Conservation (phyloP, 108 stramenopile genomes). For the Phaeodactylum tricornutum region DNA sequence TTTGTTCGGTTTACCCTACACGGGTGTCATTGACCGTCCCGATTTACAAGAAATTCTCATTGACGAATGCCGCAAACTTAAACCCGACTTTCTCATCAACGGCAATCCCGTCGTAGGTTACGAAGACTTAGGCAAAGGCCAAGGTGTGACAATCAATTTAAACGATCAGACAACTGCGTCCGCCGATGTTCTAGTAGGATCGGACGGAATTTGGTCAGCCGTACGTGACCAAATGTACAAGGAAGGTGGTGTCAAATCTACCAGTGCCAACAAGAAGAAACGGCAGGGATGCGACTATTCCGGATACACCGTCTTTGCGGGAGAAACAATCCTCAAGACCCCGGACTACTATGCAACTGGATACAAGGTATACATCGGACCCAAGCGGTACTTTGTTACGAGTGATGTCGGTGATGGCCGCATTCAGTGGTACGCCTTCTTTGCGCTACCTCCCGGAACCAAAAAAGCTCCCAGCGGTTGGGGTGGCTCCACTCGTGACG, state of each 20-base stretch:
- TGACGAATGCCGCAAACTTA: slow-evolving; percentile 82
- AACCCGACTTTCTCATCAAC: slow-evolving; percentile 74
- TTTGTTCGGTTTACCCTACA: slow-evolving; percentile 66
- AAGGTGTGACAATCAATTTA: slow-evolving; percentile 78
- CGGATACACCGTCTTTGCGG: slow-evolving; percentile 97
- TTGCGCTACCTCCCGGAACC: slow-evolving; percentile 92
- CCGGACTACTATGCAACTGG: slow-evolving; percentile 91
- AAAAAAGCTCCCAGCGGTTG: slow-evolving; percentile 83
- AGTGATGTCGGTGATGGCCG: slow-evolving; percentile 92
- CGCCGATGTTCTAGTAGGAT: slow-evolving; percentile 88
- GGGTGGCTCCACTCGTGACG: slow-evolving; percentile 62
- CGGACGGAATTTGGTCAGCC: slow-evolving; percentile 95
- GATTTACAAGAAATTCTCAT: slow-evolving; percentile 95
- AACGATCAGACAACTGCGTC: slow-evolving; percentile 64
- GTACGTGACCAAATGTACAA: slow-evolving; percentile 93
- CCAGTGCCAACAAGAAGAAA: slow-evolving; percentile 24
- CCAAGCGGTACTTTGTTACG: slow-evolving; percentile 94
- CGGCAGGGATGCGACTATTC: slow-evolving; percentile 87
- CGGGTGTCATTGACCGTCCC: slow-evolving; percentile 94
- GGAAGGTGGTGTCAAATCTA: slow-evolving; percentile 73
- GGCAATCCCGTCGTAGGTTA: slow-evolving; percentile 74
- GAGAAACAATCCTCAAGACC: slow-evolving; percentile 82
- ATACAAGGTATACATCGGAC: slow-evolving; percentile 95
- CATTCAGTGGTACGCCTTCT: slow-evolving; percentile 97
- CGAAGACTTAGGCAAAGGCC: slow-evolving; percentile 50